Conservation (phyloP, 164 flowering plant species). For the Houttuynia cordata region DNA sequence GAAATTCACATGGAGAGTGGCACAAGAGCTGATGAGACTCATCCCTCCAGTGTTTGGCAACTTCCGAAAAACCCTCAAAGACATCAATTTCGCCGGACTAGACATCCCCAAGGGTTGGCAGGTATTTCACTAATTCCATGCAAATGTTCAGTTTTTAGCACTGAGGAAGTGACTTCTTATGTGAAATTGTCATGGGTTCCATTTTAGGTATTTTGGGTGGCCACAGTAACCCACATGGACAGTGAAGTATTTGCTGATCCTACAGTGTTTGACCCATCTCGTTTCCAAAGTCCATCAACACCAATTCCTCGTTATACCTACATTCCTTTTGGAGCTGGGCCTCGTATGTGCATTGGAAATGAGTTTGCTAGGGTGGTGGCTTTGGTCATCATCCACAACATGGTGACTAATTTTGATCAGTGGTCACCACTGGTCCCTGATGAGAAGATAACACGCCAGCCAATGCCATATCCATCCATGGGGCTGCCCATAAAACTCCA, state of each 20-base stretch:
- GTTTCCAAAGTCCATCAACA: slow-evolving; percentile 10
- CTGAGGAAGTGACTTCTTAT: neutral
- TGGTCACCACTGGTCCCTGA: slow-evolving; percentile 22
- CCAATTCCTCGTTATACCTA: slow-evolving; percentile 13
- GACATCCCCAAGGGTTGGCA: slow-evolving; percentile 20
- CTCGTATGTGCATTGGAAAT: slow-evolving; percentile 11
- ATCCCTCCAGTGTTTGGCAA: slow-evolving; percentile 14
- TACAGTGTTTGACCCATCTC: slow-evolving; percentile 9
- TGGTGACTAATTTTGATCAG: slow-evolving; percentile 10
- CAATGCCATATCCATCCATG: slow-evolving; percentile 25
- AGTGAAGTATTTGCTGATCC: slow-evolving; percentile 11
- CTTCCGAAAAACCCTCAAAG: slow-evolving; percentile 10
- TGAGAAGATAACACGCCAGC: slow-evolving; percentile 18
- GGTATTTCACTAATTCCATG: slow-evolving; percentile 3
- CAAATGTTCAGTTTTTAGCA: too few species aligned
- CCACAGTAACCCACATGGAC: slow-evolving; percentile 14
- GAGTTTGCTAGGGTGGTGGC: slow-evolving; percentile 13
- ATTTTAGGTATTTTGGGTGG: slow-evolving; percentile 13
- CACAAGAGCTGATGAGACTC: slow-evolving; percentile 18
- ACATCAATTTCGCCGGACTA: slow-evolving; percentile 14
- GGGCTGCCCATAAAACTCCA: slow-evolving; percentile 25
- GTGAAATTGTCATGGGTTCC: neutral
- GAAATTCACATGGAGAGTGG: slow-evolving; percentile 21
- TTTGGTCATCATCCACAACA: slow-evolving; percentile 9
- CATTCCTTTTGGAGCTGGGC: slow-evolving; percentile 17